Conservation (phyloP, 768 basidiomycete species). For the Calocybe cyanea region DNA sequence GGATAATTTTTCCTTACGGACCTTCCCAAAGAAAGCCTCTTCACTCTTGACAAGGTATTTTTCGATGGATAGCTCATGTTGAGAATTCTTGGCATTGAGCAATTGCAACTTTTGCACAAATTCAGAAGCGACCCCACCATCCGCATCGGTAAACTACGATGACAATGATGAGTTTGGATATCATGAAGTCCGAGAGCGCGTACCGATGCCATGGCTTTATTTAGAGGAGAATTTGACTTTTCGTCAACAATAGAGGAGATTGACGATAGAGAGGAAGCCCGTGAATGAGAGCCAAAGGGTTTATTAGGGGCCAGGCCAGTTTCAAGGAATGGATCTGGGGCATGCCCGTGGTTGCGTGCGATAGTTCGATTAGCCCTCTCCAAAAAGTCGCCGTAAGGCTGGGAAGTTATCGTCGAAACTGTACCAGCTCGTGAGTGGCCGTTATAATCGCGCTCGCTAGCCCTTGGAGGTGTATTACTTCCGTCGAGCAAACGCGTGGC, state of each 20-base stretch:
- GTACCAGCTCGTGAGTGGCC: constrained; percentile 30
- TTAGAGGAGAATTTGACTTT: constrained; percentile 85
- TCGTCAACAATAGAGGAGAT: constrained; percentile 91
- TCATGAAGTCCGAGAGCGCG: constrained; percentile 18
- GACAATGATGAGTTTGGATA: constrained; percentile 6
- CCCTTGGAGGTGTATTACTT: constrained; percentile 45
- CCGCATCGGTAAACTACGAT: constrained; percentile 85
- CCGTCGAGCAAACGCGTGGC: constrained; percentile 32
- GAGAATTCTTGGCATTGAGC: constrained; percentile 83
- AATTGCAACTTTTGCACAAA: constrained; percentile 83
- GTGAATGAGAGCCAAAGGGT: constrained; percentile 80
- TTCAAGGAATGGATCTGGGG: constrained; percentile 86
- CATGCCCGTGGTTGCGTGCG: constrained; percentile 70
- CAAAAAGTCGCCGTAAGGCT: constrained; percentile 74
- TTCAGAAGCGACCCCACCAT: constrained; percentile 86
- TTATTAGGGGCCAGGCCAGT: constrained; percentile 51
- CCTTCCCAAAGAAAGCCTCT: constrained; percentile 88
- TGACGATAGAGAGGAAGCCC: constrained; percentile 84
- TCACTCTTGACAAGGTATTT: constrained; percentile 88
- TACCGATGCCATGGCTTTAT: constrained; percentile 90
- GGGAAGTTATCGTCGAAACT: constrained; percentile 22
- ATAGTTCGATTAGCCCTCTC: constrained; percentile 84
- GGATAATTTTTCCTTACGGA: constrained; percentile 83
- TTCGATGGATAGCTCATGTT: constrained; percentile 89
- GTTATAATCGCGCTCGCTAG: constrained; percentile 48